A percentile compares a stretch with the other conserved stretches of the same genome.
phyloP scores from a whole-genome alignment of 2,329 filamentous ascomycete species.

The Coniochaeta prunicola region DNA sequence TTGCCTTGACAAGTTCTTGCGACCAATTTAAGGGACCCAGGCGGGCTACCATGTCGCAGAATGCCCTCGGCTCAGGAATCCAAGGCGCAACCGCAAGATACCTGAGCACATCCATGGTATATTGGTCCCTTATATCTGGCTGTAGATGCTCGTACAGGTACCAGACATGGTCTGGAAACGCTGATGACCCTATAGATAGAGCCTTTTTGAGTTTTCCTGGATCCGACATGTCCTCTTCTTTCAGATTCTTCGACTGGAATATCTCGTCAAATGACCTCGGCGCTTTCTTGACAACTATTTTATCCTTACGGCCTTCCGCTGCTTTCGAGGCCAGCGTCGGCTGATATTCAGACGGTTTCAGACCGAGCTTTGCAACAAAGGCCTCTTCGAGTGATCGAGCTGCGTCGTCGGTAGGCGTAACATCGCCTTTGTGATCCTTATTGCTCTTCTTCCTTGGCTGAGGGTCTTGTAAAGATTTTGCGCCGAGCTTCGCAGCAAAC shows the following conservation, averaged over 20 bases:
- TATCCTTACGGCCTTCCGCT: not conserved
- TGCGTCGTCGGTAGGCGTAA: not conserved
- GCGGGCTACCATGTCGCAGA: constrained; percentile 35
- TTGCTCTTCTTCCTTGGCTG: not conserved
- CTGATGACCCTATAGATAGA: constrained; percentile 3
- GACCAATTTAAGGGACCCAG: constrained; percentile 31
- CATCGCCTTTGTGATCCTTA: not conserved
- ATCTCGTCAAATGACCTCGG: not conserved
- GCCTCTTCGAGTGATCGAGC: not conserved
- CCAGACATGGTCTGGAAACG: constrained; percentile 33
- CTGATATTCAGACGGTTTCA: not conserved
- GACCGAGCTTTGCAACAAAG: not conserved
- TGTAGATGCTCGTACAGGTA: constrained; percentile 31
- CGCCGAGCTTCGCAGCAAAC: not conserved
- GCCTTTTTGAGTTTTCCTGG: constrained; percentile 7
- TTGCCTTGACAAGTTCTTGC: constrained; percentile 29
- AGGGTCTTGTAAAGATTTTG: not conserved
- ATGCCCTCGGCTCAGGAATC: constrained; percentile 35
- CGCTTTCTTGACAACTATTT: not conserved
- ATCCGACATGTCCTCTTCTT: not conserved
- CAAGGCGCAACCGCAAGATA: constrained; percentile 35
- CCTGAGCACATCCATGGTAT: constrained; percentile 26
- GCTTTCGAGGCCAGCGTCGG: not conserved
- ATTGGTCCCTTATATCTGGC: constrained; percentile 16
- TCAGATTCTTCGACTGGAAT: not conserved